Evolutionary conservation across 306 rosid species (phyloP), one percentile per base, ranked within the genome.

Genomic region (Pueraria montana): DNA sequence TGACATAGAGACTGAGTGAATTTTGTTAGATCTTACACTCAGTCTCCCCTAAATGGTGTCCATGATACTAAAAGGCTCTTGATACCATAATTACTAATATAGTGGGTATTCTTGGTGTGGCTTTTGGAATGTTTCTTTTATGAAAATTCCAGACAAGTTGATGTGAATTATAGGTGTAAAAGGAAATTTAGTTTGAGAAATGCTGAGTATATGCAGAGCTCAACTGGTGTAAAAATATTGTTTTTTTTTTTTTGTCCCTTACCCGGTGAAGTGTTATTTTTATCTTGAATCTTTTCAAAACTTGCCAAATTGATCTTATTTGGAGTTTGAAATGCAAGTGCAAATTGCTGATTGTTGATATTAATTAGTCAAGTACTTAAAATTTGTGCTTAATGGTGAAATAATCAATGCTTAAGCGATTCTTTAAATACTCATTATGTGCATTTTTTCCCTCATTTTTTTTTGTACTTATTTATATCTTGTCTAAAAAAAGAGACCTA

Each of bases 1-100:
- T 24, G 85, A 79, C 74, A 46, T 70, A 72, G 87, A 82, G 90
- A 87, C 94, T 87, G 95, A 68, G 97, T 95, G 99, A 88, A 89
- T 96, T 96, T 96, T 96, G 98, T 84, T 93, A 93, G 98, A 83
- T 87, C 52, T 68, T 87, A 45, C 97, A 88, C 94, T 88, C 94
- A 26, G 91, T 87, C 63, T 82, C 45, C 42, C 46, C 63, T 77
- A 77, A 73, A 72, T 74, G 84, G 80, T 74, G 76, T 58, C 72
- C 49, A 11, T 52, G 72, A 68, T 68, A 38, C 65, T 82, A 74
- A 43, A 52, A 70, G 71, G 40, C 45, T 61, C 66, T 66, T 58
- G n/a, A 24, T 73, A 46, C 49, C n/a, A 26, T 61, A 65, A 43
- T 79, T 80, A 30, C 72, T 69, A 40, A 40, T 75, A 63, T 78